Conservation (phyloP, 2,329 filamentous ascomycete species). For the Fusarium musae region DNA sequence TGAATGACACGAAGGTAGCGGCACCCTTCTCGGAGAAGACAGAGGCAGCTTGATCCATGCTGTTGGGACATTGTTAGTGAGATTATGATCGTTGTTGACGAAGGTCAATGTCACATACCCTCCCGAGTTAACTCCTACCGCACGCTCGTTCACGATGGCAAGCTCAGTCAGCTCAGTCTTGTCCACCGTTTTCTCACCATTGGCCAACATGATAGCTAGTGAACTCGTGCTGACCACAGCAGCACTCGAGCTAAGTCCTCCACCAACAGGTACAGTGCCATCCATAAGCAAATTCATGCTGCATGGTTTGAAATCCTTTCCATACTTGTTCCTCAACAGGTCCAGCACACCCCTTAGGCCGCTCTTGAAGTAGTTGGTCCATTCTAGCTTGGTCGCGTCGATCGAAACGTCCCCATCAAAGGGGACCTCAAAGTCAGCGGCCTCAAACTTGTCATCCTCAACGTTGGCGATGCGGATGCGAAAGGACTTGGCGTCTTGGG, state of each 20-base stretch:
- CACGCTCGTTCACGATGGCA: conserved; percentile 92
- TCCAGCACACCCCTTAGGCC: conserved; percentile 85
- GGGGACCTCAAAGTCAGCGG: conserved; percentile 79
- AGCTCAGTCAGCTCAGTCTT: conserved; percentile 94
- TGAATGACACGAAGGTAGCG: conserved; percentile 91
- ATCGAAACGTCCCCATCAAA: conserved; percentile 75
- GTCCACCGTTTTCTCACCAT: conserved; percentile 80
- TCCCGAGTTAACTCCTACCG: conserved; percentile 95
- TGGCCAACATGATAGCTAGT: conserved; percentile 86
- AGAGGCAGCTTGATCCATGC: conserved; percentile 97
- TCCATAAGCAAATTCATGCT: conserved; percentile 92
- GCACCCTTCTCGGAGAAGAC: conserved; percentile 90
- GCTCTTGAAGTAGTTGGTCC: conserved; percentile 99
- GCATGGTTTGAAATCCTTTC: conserved; percentile 68
- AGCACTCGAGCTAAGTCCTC: conserved; percentile 91
- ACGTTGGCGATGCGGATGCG: conserved; percentile 85
- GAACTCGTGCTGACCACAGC: conserved; percentile 93
- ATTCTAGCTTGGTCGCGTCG: conserved; percentile 86
- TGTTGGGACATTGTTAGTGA: conserved; percentile 49
- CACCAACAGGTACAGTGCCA: conserved; percentile 90
- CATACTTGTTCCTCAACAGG: conserved; percentile 75
- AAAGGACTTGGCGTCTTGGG: conserved; percentile 63
- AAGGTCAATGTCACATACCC: conserved; percentile 66
- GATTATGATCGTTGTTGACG: neutral
- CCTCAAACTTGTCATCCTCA: conserved; percentile 77